Percentiles rank a stretch among this genome's conserved stretches.
Evolutionary conservation across 192 early-diverging fungal genomes (phyloP).

Genomic region (Podila epigama): DNA sequence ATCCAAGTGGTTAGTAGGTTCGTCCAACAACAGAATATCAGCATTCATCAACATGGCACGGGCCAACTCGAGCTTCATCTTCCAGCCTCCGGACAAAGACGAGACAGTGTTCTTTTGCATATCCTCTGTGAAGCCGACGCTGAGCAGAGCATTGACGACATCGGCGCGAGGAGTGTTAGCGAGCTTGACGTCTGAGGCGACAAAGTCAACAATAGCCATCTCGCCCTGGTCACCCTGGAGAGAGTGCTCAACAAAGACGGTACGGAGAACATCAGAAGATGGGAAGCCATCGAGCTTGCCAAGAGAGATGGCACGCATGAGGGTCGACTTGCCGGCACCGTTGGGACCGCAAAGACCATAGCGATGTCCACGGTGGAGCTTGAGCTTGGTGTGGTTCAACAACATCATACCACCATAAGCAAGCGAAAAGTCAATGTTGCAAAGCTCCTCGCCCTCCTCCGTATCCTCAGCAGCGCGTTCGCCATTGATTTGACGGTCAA

Average conservation of each 20-base stretch:
- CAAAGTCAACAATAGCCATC: constrained; percentile 74
- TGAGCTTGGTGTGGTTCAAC: constrained; percentile 69
- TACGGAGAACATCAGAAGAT: constrained; percentile 67
- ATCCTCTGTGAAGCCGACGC: constrained; percentile 74
- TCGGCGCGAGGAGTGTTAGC: constrained; percentile 63
- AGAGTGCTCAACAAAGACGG: constrained; percentile 82
- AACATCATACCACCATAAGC: constrained; percentile 86
- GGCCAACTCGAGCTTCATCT: constrained; percentile 90
- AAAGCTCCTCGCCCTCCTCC: constrained; percentile 62
- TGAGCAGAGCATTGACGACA: constrained; percentile 58
- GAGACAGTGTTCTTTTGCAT: constrained; percentile 72
- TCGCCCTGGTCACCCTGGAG: constrained; percentile 78
- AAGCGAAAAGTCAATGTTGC: constrained; percentile 85
- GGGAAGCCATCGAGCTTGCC: constrained; percentile 84
- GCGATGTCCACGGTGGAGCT: constrained; percentile 76
- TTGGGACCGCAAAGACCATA: constrained; percentile 86
- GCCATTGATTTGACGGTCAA: constrained; percentile 58
- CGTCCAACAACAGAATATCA: constrained; percentile 86
- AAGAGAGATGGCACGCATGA: constrained; percentile 86
- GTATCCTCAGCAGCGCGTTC: constrained; percentile 50
- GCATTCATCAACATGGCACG: constrained; percentile 88
- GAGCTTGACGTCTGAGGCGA: constrained; percentile 63
- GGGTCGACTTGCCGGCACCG: constrained; percentile 86
- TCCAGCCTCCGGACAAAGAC: constrained; percentile 85
- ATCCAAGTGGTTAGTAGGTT: constrained; percentile 89